Evolutionary conservation across 805 yeast genomes (phyloP).

Genomic region (Myxozyma vanderwaltii): DNA sequence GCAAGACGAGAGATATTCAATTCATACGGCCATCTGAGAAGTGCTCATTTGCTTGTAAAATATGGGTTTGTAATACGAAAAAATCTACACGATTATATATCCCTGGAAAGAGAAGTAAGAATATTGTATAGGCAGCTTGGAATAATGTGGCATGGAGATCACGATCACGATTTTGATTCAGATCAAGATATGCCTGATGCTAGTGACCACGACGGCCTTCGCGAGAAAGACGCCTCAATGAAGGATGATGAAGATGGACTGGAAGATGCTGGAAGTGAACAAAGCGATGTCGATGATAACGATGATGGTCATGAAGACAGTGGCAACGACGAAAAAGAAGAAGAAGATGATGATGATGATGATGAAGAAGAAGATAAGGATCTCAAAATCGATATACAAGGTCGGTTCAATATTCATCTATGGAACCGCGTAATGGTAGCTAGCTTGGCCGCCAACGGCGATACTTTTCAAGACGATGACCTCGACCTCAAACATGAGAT

Average conservation of each 20-base stretch:
- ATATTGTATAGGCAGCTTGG: constrained; percentile 7
- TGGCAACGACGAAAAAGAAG: neutral
- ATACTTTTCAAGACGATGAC: neutral
- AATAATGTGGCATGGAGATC: constrained; percentile 14
- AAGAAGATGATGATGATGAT: neutral
- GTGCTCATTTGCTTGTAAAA: constrained; percentile 65
- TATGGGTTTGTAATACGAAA: constrained; percentile 72
- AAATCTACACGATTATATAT: constrained; percentile 50
- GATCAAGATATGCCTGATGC: neutral
- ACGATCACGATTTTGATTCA: neutral
- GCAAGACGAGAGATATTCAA: constrained; percentile 68
- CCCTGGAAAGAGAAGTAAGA: constrained; percentile 21
- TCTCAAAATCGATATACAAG: constrained; percentile 8
- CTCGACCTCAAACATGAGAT: constrained; percentile 1
- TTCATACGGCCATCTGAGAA: constrained; percentile 76
- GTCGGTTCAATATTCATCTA: constrained; percentile 8
- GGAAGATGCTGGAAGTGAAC: neutral
- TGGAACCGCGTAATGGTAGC: constrained; percentile 16
- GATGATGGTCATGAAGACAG: neutral
- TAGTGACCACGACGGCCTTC: neutral
- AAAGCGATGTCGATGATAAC: neutral
- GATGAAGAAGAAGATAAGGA: constrained; percentile 16
- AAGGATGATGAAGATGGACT: neutral
- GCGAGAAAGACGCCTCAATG: neutral
- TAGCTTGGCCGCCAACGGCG: neutral